Base-by-base conservation (phyloP, 805 yeast genomes). In the Ascoidea tarda region DNA sequence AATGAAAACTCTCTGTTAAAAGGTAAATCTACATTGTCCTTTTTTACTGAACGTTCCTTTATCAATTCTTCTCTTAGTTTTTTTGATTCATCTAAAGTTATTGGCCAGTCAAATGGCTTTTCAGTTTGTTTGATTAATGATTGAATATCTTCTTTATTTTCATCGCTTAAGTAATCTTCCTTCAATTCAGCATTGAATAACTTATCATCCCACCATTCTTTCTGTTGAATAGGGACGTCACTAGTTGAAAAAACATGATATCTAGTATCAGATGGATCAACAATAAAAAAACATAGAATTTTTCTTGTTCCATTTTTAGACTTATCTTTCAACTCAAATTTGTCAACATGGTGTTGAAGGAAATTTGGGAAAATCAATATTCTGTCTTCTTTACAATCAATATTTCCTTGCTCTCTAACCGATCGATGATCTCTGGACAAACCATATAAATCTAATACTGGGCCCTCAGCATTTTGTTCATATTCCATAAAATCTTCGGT, bases 261-360 rank as follows among this genome's bases (percentile, higher is more conserved):
- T 12, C 45, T 48, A 1, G 61, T 58, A 54, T 69, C 64, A 52
- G 59, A 51, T 0, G 73, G 74, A 52, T 70, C 73, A n/a, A 64
- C 66, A 4, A 71, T 21, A 51, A 71, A 71, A 54, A 69, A 69
- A 51, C 73, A 69, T 50, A 71, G 58, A 33, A 71, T 70, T 54
- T 68, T 68, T 33, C 74, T 58, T 54, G 64, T 65, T 1, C 75
- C 75, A 0, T 64, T 61, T 53, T 64, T 70, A 5, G 67, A 50
- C 53, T 59, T 59, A 54, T 71, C 75, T 10, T 51, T 50, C 56
- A 71, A 65, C 51, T 66, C 64, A 58, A 71, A 71, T 5, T 67
- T 62, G 52, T 66, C 69, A 10, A 71, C 74, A 51, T 65, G 69
- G 54, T 70, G 74, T 54, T 71, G 75, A 50, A 52, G 65, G 6